Percentiles rank a stretch among this genome's conserved stretches.
phyloP scores from a whole-genome alignment of 2,329 filamentous ascomycete genomes.

The Aspergillus costaricaensis region DNA sequence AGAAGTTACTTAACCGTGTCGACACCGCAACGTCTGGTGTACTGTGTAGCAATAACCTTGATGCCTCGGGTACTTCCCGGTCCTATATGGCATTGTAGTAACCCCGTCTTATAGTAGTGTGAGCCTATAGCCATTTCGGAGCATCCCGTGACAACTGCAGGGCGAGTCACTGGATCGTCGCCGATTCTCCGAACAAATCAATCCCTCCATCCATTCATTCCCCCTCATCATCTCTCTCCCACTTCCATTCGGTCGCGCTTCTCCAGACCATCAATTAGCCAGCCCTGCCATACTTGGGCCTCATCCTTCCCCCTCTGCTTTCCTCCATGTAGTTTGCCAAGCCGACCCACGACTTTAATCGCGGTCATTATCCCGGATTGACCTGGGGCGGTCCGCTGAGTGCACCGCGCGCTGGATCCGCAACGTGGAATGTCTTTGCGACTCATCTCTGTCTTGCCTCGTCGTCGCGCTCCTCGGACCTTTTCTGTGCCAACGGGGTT shows the following conservation, averaged over 20 bases:
- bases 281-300: neutral
- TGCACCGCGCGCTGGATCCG: slow-evolving; percentile 10
- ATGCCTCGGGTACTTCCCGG: neutral
- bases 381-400: neutral
- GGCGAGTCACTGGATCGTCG: neutral
- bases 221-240: neutral
- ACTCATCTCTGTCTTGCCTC: slow-evolving; percentile 13
- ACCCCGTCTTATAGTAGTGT: neutral
- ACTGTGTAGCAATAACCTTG: neutral
- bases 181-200: neutral
- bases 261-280: neutral
- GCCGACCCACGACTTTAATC: slow-evolving; percentile 2
- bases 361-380: neutral
- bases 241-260: neutral
- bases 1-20: no score
- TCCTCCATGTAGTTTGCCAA: slow-evolving; percentile 1
- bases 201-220: neutral
- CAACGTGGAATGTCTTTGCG: slow-evolving; percentile 24
- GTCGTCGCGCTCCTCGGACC: slow-evolving; percentile 11
- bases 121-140: neutral
- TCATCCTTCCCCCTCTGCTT: neutral
- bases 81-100: neutral
- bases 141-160: slow-evolving; percentile 9
- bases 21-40: neutral
- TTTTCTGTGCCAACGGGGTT: slow-evolving; percentile 17